These are phyloP conservation scores for Stygiomarasmius scandens DNA, from an alignment of 1,284 basidiomycete genomes.

Conservation along the genomic window DNA sequence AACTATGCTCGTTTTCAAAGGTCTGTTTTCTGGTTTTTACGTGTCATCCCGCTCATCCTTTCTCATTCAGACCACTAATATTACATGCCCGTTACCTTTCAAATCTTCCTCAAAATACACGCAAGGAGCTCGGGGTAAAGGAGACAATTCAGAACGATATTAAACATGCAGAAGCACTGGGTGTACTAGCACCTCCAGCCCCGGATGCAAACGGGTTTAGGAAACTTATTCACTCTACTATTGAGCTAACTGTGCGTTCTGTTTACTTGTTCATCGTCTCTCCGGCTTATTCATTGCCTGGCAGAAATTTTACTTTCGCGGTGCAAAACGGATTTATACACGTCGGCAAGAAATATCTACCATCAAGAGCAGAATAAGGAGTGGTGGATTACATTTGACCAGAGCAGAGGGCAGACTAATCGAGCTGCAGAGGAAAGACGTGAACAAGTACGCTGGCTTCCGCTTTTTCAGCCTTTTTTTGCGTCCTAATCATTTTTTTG, in stretches of 20 bases:
- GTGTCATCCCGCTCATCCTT: background rate
- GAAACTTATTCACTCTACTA: constrained; percentile 63
- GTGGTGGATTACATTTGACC: constrained; percentile 49
- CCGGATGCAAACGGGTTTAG: constrained; percentile 56
- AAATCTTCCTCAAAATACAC: constrained; percentile 8
- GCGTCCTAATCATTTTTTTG: constrained; percentile 5
- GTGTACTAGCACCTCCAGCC: constrained; percentile 68
- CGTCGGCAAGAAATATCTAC: constrained; percentile 55
- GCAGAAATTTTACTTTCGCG: constrained; percentile 80
- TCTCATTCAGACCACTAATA: background rate
- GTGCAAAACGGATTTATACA: constrained; percentile 68
- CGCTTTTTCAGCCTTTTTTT: constrained; percentile 6
- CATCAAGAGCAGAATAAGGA: constrained; percentile 65
- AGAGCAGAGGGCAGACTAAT: constrained; percentile 71
- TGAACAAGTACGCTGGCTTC: constrained; percentile 59
- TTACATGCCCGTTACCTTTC: background rate
- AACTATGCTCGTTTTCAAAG: background rate
- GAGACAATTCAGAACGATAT: constrained; percentile 65
- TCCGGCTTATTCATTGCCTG: constrained; percentile 12
- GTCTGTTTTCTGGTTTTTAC: background rate
- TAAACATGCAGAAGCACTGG: constrained; percentile 63
- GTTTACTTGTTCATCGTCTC: constrained; percentile 6
- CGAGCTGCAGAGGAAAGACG: constrained; percentile 61
- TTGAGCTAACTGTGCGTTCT: constrained; percentile 66
- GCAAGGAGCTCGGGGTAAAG: constrained; percentile 30